phyloP scores from a whole-genome alignment of 805 yeast genomes.

The Komagataella pastoris region DNA sequence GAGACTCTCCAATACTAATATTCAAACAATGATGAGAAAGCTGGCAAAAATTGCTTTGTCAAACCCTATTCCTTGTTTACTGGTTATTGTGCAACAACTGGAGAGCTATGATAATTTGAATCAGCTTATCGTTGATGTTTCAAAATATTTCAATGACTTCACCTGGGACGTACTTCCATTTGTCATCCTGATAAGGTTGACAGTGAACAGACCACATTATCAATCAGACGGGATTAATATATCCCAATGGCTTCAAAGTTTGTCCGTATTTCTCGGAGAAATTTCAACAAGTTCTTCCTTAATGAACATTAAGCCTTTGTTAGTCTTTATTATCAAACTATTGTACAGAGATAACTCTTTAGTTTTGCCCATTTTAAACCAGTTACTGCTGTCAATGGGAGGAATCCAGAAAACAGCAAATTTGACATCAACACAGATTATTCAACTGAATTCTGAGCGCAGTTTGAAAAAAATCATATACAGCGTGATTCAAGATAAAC shows the following conservation, averaged over 20 bases:
- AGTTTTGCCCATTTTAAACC: constrained; percentile 52
- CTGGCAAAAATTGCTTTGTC: constrained; percentile 59
- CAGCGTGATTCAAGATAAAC: constrained; percentile 41
- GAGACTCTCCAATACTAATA: constrained; percentile 71
- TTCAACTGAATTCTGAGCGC: constrained; percentile 50
- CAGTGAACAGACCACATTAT: constrained; percentile 50
- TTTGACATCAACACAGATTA: constrained; percentile 50
- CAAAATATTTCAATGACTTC: constrained; percentile 57
- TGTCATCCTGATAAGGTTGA: constrained; percentile 57
- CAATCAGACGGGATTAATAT: constrained; percentile 76
- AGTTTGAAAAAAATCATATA: constrained; percentile 43
- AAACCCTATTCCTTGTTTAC: constrained; percentile 70
- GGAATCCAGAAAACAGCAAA: constrained; percentile 66
- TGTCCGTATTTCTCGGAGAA: constrained; percentile 68
- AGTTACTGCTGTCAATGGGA: constrained; percentile 58
- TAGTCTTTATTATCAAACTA: constrained; percentile 46
- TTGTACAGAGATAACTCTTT: constrained; percentile 46
- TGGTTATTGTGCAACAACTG: constrained; percentile 62
- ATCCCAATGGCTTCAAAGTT: constrained; percentile 74
- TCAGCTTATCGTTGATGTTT: constrained; percentile 64
- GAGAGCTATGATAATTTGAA: constrained; percentile 88
- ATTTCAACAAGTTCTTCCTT: constrained; percentile 37
- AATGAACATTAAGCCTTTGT: constrained; percentile 51
- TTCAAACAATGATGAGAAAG: constrained; percentile 55
- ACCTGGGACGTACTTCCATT: constrained; percentile 81